phyloP scores from a whole-genome alignment of 805 yeast genomes.

The Wickerhamiella sorbophila region DNA sequence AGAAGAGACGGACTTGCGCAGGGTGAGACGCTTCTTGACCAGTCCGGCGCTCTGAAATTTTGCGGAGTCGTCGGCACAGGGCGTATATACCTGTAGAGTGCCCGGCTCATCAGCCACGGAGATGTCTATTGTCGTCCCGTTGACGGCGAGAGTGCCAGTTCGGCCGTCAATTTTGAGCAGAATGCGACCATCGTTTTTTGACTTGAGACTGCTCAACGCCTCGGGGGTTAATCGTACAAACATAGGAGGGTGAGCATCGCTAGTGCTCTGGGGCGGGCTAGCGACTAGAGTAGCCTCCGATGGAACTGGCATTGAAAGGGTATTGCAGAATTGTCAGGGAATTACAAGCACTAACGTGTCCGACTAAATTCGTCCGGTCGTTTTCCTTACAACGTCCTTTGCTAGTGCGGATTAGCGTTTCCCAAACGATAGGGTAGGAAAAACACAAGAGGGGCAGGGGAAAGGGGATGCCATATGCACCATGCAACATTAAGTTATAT shows the following conservation, averaged over 20 bases:
- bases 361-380: too few relatives aligned
- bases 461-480: background rate
- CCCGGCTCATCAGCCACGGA: constrained; percentile 16
- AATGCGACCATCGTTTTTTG: constrained; percentile 1
- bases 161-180: constrained; percentile 8
- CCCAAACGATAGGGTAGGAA: background rate
- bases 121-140: constrained; percentile 11
- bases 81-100: constrained; percentile 11
- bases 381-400: too few relatives aligned
- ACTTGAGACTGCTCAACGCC: constrained; percentile 4
- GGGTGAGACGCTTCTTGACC: constrained; percentile 10
- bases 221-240: constrained; percentile 13
- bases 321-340: background rate
- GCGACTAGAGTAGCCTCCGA: background rate
- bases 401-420: background rate
- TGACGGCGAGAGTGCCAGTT: constrained; percentile 9
- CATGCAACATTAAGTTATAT: background rate
- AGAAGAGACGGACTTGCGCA: background rate
- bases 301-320: background rate
- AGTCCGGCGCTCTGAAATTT: constrained; percentile 11
- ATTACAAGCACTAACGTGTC: too few relatives aligned
- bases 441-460: background rate
- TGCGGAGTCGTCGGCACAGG: constrained; percentile 1
- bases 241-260: constrained; percentile 17
- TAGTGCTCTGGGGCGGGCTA: too few relatives aligned